A percentile compares a stretch with the other conserved stretches of the same genome.
Conservation (phyloP, 2,329 filamentous ascomycete genomes). For the Trichoderma citrinoviride region DNA sequence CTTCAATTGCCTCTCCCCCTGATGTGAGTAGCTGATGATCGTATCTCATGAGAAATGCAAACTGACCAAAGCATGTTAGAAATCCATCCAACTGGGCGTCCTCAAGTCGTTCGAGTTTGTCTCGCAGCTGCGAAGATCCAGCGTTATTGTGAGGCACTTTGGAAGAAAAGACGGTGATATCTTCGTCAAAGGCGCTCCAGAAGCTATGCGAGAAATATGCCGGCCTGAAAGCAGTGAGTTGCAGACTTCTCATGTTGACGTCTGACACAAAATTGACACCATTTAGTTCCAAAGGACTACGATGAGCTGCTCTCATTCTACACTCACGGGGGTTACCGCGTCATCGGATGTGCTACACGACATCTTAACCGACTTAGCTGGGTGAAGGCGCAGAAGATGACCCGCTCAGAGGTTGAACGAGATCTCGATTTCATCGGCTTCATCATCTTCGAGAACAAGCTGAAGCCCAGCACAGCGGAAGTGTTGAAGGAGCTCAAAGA, state of each 20-base stretch:
- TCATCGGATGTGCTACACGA: conserved; percentile 92
- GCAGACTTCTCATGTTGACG: not conserved
- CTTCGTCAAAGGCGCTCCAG: conserved; percentile 94
- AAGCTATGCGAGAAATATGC: conserved; percentile 95
- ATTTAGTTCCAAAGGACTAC: conserved; percentile 74
- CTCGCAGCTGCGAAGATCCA: conserved; percentile 85
- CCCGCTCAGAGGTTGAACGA: conserved; percentile 77
- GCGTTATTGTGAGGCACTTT: conserved; percentile 87
- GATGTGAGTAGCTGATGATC: conserved; percentile 34
- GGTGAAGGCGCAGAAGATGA: conserved; percentile 95
- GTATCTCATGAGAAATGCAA: not conserved
- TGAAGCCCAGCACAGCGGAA: conserved; percentile 80
- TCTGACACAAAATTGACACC: not conserved
- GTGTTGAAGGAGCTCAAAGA: conserved; percentile 79
- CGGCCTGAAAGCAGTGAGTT: conserved; percentile 70
- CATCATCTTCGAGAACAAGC: conserved; percentile 98
- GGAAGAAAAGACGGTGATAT: conserved; percentile 80
- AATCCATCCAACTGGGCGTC: conserved; percentile 79
- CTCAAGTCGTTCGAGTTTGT: conserved; percentile 92
- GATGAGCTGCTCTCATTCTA: conserved; percentile 87
- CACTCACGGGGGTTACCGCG: conserved; percentile 92
- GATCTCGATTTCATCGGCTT: conserved; percentile 88
- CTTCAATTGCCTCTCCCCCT: conserved; percentile 86
- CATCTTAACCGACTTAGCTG: conserved; percentile 84
- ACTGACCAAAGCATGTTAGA: conserved; percentile 30